Base-by-base conservation (phyloP, 1,139 yeast genomes). In the Suhomyces bokatorum region DNA sequence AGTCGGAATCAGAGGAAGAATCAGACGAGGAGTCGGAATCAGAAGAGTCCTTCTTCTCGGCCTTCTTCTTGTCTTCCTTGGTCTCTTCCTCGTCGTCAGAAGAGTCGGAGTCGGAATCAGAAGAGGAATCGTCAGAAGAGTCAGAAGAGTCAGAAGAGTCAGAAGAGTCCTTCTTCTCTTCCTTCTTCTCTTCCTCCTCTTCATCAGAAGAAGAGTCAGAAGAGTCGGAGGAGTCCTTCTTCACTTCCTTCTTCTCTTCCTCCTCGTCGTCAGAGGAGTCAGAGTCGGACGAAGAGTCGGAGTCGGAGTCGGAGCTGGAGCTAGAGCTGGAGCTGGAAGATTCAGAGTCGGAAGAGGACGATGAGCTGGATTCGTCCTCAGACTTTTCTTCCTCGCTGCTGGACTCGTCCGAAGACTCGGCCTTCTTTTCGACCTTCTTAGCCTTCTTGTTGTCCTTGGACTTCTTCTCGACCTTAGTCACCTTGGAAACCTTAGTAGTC, bases 71-170 rank as follows among this genome's bases (percentile, higher is more conserved):
- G 31, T 50, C 56, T 35, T 60, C 48, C 42, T 53, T 53, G 48
- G 53, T 55, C 43, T 54, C 57, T 40, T 54, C 53, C 36, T 56
- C 51, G 16, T 56, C 57, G 35, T 34, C 37, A 24, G 37, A 34
- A 13, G 59, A 47, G 51, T 56, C 60, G 20, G 56, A 51, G 32
- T 54, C 68, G 37, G 72, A 62, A 44, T 62, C 67, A 31, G 72
- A 20, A 6, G 24, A 62, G 32, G 17, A 17, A 5, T 5, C 5
- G 35, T 34, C 37, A 24, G 37, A 34, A 15, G 59, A 47, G 51
- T 56, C 60, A 20, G 56, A 51, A 36, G 72, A 62, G 44, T 62
- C 17, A 5, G 17, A 17, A 5, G 17, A 17, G 17, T 20, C 67
- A 31, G 72, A 20, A 6, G 24, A 62, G 32, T 56, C 63, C 52